Conservation (phyloP, 192 early-diverging fungal species). For the Geranomyces michiganensis region DNA sequence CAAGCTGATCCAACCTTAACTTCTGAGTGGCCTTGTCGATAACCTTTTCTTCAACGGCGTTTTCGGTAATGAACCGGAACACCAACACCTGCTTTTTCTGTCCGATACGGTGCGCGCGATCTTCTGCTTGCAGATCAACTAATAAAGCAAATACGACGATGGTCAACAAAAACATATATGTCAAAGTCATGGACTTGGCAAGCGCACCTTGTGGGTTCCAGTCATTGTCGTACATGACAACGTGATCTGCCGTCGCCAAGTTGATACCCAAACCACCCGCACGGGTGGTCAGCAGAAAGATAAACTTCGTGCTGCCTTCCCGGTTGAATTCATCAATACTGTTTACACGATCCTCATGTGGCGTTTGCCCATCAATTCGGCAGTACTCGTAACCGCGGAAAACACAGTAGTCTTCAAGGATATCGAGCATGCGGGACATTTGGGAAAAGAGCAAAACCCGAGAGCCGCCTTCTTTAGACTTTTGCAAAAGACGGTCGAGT, state of each 20-base stretch:
- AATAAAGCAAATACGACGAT: neutral
- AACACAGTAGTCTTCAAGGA: constrained; percentile 95
- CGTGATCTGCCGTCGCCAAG: constrained; percentile 92
- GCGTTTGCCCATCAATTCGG: constrained; percentile 94
- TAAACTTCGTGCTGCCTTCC: constrained; percentile 88
- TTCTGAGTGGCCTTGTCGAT: constrained; percentile 97
- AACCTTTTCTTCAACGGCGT: constrained; percentile 97
- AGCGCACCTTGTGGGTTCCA: constrained; percentile 67
- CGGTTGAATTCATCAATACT: constrained; percentile 94
- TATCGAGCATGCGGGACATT: constrained; percentile 98
- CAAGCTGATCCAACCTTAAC: constrained; percentile 92
- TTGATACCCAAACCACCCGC: constrained; percentile 99
- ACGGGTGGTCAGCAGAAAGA: constrained; percentile 94
- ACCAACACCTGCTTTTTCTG: constrained; percentile 98
- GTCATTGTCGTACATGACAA: constrained; percentile 95
- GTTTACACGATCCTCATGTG: constrained; percentile 88
- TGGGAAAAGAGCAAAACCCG: constrained; percentile 96
- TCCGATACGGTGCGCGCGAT: constrained; percentile 98
- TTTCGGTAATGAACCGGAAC: constrained; percentile 95
- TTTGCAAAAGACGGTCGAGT: constrained; percentile 84
- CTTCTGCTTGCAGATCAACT: constrained; percentile 87
- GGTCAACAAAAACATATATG: neutral
- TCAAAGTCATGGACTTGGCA: neutral
- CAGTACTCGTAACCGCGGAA: constrained; percentile 91
- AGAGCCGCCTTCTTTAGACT: constrained; percentile 84